Evolutionary conservation across 2,329 filamentous ascomycete genomes (phyloP).

Genomic region (Neopestalotiopsis sp.): DNA sequence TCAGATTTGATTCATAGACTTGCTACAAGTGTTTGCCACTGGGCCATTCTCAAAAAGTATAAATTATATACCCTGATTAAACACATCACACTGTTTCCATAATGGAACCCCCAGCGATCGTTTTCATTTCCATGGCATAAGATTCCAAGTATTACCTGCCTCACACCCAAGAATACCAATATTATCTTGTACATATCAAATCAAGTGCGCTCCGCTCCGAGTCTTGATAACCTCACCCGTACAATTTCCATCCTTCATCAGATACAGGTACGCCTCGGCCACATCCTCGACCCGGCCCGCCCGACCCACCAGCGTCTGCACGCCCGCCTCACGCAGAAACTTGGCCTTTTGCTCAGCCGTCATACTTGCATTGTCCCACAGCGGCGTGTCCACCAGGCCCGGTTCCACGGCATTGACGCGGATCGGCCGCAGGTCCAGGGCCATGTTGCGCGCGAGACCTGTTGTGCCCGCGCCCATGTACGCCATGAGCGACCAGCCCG

Average conservation of each 20-base stretch:
- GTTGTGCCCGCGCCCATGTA: constrained; percentile 28
- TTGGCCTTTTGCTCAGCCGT: constrained; percentile 19
- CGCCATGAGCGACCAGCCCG: constrained; percentile 29
- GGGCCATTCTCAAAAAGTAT: too few species aligned
- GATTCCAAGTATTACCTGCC: too few species aligned
- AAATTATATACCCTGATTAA: too few species aligned
- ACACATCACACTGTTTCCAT: too few species aligned
- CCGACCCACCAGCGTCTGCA: constrained; percentile 27
- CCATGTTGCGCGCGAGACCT: constrained; percentile 33
- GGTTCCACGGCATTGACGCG: constrained; percentile 37
- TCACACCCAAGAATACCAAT: too few species aligned
- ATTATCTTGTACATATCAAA: constrained; percentile 13
- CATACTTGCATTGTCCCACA: constrained; percentile 27
- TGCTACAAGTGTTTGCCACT: too few species aligned
- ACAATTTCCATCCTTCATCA: constrained; percentile 34
- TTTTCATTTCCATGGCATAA: too few species aligned
- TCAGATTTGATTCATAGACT: too few species aligned
- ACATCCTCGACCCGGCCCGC: constrained; percentile 29
- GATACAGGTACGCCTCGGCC: constrained; percentile 35
- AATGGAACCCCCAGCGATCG: too few species aligned
- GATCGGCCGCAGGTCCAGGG: constrained; percentile 33
- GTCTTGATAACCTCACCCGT: constrained; percentile 36
- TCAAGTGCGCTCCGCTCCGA: constrained; percentile 29
- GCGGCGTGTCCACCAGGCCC: constrained; percentile 30
- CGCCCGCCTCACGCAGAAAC: constrained; percentile 21